phyloP scores from a whole-genome alignment of 371 early-diverging fungal genomes.

The Apophysomyces variabilis region DNA sequence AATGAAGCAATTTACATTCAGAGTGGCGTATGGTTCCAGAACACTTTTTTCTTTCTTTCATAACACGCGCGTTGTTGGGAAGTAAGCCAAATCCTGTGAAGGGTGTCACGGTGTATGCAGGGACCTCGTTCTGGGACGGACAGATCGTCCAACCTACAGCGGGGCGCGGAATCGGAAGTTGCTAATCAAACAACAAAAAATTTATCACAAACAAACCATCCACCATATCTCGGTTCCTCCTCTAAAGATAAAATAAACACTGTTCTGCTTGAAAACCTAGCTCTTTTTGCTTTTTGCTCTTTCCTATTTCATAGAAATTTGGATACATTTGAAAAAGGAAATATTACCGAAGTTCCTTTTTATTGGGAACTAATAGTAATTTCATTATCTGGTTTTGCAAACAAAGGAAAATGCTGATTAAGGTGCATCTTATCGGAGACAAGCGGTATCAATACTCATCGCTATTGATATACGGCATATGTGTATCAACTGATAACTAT shows the following conservation, averaged over 20 bases:
- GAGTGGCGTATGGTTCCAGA: constrained; percentile 9
- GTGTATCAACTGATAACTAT: too few species aligned
- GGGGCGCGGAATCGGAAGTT: neutral
- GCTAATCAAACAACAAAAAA: neutral
- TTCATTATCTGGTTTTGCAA: too few species aligned
- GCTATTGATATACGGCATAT: too few species aligned
- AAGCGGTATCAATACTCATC: too few species aligned
- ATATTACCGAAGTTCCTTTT: too few species aligned
- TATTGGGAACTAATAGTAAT: too few species aligned
- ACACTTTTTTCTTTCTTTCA: neutral
- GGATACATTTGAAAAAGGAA: too few species aligned
- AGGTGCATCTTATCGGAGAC: too few species aligned
- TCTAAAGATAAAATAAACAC: neutral
- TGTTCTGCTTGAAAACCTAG: too few species aligned
- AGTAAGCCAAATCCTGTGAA: neutral
- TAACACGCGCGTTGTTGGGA: neutral
- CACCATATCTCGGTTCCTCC: neutral
- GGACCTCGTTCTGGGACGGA: constrained; percentile 1
- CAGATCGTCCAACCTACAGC: neutral
- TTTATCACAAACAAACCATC: neutral
- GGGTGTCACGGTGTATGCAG: constrained; percentile 7
- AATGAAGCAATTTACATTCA: constrained; percentile 3
- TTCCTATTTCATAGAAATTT: too few species aligned
- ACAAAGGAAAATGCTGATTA: too few species aligned
- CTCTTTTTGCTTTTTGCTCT: too few species aligned